These are phyloP conservation scores for Meripilus lineatus DNA, from an alignment of 1,284 basidiomycete species.

Conservation along the genomic window DNA sequence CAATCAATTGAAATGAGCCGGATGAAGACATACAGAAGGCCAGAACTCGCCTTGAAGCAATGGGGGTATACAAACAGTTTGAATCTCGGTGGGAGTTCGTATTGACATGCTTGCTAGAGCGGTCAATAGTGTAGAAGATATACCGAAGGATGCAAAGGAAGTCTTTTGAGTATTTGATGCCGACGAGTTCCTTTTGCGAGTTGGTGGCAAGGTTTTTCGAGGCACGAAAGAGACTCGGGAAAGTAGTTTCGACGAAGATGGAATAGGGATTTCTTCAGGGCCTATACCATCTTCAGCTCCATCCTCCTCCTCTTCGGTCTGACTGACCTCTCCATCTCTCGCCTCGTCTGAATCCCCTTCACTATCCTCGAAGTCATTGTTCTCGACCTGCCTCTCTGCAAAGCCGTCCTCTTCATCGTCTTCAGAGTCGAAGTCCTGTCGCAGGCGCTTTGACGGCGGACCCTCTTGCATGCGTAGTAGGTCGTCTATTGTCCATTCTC, in stretches of 20 bases:
- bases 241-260: slow-evolving; percentile 8
- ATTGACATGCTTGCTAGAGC: slow-evolving; percentile 86
- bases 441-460: slow-evolving; percentile 23
- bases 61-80: slow-evolving; percentile 83
- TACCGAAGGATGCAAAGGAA: slow-evolving; percentile 71
- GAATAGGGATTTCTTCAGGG: slow-evolving; percentile 2
- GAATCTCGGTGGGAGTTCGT: slow-evolving; percentile 82
- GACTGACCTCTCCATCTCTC: slow-evolving; percentile 1
- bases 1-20: slow-evolving; percentile 16
- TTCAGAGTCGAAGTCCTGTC: slow-evolving; percentile 12
- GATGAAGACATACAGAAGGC: background rate
- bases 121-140: slow-evolving; percentile 65
- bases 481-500: slow-evolving; percentile 30
- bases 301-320: background rate
- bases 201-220: slow-evolving; percentile 10
- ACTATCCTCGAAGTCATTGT: slow-evolving; percentile 7
- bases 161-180: slow-evolving; percentile 15
- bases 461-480: slow-evolving; percentile 33
- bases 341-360: slow-evolving; percentile 4
- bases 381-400: background rate
- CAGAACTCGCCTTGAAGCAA: background rate
- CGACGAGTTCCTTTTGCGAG: slow-evolving; percentile 4
- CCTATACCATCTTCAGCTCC: slow-evolving; percentile 4
- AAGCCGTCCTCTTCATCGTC: slow-evolving; percentile 10
- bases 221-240: slow-evolving; percentile 24